Conservation (phyloP, 202 grass and related monocot genomes). For the Panicum virgatum region DNA sequence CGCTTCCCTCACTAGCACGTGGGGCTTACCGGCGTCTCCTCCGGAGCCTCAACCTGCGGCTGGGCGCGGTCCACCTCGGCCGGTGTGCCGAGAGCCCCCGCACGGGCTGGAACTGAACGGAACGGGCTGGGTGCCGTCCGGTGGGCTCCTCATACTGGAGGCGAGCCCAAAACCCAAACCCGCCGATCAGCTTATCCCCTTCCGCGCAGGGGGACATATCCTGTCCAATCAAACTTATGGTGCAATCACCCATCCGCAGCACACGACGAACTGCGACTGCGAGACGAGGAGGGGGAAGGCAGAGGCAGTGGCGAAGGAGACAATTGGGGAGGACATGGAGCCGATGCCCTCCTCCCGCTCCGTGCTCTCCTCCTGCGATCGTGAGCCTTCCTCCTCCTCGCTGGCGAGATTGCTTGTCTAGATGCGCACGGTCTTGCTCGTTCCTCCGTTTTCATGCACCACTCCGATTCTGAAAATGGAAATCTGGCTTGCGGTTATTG, state of each 20-base stretch:
- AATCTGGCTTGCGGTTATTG: conserved; percentile 19
- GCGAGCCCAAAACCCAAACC: not conserved
- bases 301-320: not conserved
- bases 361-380: conserved; percentile 30
- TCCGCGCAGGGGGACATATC: too few relatives aligned
- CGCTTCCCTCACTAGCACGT: not conserved
- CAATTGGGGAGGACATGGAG: conserved; percentile 36
- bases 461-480: not conserved
- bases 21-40: not conserved
- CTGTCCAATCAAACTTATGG: too few relatives aligned
- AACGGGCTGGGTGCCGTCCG: not conserved
- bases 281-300: not conserved
- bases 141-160: not conserved
- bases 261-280: not conserved
- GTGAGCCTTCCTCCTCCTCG: conserved; percentile 26
- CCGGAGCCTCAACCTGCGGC: conserved; percentile 12
- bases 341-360: conserved; percentile 32
- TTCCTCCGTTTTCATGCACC: not conserved
- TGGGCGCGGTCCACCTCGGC: conserved; percentile 40
- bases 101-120: not conserved
- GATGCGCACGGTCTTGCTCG: not conserved
- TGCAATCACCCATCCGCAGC: conserved; percentile 22
- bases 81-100: not conserved
- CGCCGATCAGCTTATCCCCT: conserved; percentile 45
- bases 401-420: not conserved